These are phyloP conservation scores for Mycena kentingensis DNA, from an alignment of 768 basidiomycete genomes.

Conservation along the genomic window DNA sequence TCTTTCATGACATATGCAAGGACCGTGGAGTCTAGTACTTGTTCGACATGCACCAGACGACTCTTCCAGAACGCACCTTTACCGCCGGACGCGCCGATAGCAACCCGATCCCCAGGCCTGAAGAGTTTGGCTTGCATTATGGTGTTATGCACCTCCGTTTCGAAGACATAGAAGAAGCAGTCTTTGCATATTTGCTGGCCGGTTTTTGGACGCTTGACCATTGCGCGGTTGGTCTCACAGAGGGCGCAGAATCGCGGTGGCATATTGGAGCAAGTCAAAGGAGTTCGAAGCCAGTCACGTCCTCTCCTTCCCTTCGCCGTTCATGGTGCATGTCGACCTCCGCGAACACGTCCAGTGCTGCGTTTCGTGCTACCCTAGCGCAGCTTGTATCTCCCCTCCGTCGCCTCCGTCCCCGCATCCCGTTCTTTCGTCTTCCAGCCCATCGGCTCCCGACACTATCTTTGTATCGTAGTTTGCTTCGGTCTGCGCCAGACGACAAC, in stretches of 20 bases:
- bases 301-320: not conserved
- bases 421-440: conserved; percentile 68
- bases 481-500: conserved; percentile 53
- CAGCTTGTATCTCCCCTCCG: conserved; percentile 56
- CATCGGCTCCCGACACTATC: conserved; percentile 75
- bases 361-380: conserved; percentile 56
- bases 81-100: conserved; percentile 97
- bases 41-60: not conserved
- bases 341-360: not conserved
- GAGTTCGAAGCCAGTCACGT: not conserved
- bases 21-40: conserved; percentile 90
- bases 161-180: conserved; percentile 96
- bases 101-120: conserved; percentile 86
- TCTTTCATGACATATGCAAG: conserved; percentile 96
- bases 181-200: conserved; percentile 96
- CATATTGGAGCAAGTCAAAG: conserved; percentile 45
- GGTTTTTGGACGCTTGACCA: conserved; percentile 93
- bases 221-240: conserved; percentile 75
- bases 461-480: conserved; percentile 71
- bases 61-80: conserved; percentile 63
- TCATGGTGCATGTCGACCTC: not conserved
- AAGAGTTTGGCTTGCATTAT: conserved; percentile 84
- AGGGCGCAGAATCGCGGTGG: conserved; percentile 79
- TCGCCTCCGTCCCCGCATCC: conserved; percentile 59
- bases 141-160: conserved; percentile 97